phyloP scores from a whole-genome alignment of 768 basidiomycete genomes.

The Piloderma croceum region DNA sequence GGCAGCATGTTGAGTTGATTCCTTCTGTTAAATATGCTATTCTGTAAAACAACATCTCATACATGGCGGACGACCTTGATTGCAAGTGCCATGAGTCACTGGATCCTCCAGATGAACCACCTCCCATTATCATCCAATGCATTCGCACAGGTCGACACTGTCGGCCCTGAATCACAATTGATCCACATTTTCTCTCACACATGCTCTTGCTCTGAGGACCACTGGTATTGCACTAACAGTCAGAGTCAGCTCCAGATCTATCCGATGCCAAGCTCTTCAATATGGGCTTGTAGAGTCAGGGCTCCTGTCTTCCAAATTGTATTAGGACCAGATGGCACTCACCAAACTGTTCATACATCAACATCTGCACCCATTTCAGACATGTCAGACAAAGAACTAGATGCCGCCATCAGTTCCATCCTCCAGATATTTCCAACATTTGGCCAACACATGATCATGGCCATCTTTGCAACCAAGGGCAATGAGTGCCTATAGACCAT shows the following conservation, averaged over 20 bases:
- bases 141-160: constrained; percentile 13
- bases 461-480: too few relatives aligned
- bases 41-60: constrained; percentile 9
- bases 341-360: constrained; percentile 6
- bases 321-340: constrained; percentile 14
- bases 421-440: constrained; percentile 21
- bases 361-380: constrained; percentile 14
- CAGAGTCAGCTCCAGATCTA: constrained; percentile 14
- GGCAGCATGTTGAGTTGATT: neutral
- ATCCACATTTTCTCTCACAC: constrained; percentile 19
- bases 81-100: constrained; percentile 7
- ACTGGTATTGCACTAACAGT: constrained; percentile 14
- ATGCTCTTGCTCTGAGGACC: constrained; percentile 18
- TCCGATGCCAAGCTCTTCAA: constrained; percentile 23
- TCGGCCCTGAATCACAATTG: constrained; percentile 22
- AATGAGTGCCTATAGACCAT: too few relatives aligned
- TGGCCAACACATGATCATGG: constrained; percentile 22
- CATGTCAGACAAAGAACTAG: constrained; percentile 21
- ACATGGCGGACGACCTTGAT: constrained; percentile 14
- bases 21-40: constrained; percentile 7
- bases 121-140: neutral
- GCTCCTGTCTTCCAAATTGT: constrained; percentile 13
- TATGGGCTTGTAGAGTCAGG: constrained; percentile 18
- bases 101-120: constrained; percentile 9
- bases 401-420: constrained; percentile 12